These are phyloP conservation scores for Paramyrothecium roridum DNA, from an alignment of 2,329 filamentous ascomycete species.

Conservation along the genomic window DNA sequence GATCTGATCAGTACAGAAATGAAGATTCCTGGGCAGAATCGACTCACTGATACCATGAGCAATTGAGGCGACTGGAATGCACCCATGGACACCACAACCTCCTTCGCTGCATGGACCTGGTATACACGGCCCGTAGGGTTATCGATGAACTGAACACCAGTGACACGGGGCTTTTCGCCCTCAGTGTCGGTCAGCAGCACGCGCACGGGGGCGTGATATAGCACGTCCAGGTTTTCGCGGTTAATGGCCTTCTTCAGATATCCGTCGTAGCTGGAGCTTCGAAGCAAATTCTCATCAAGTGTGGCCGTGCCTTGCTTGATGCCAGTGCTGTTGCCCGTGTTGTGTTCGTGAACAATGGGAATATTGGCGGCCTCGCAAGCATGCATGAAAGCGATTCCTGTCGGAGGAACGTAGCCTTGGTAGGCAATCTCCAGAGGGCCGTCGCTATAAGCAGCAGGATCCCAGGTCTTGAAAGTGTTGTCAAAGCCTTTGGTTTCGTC, in stretches of 20 bases:
- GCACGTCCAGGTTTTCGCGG: conserved; percentile 18
- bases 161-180: conserved; percentile 12
- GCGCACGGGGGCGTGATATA: conserved; percentile 16
- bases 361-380: conserved; percentile 13
- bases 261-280: conserved; percentile 20
- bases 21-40: background rate
- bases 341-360: conserved; percentile 19
- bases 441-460: conserved; percentile 18
- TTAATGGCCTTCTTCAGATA: conserved; percentile 15
- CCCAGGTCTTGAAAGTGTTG: conserved; percentile 19
- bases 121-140: conserved; percentile 13
- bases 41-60: conserved; percentile 4
- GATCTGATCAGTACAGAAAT: conserved; percentile 1
- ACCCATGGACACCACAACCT: conserved; percentile 5
- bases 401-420: conserved; percentile 23
- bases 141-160: conserved; percentile 19
- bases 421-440: conserved; percentile 19
- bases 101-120: conserved; percentile 8
- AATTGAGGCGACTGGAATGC: conserved; percentile 7
- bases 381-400: conserved; percentile 22
- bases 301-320: conserved; percentile 22
- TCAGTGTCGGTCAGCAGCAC: background rate
- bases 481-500: conserved; percentile 17
- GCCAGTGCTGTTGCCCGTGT: conserved; percentile 20
- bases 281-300: conserved; percentile 13